These are phyloP conservation scores for Phytophthora vignae DNA, from an alignment of 352 stramenopile genomes.

Conservation along the genomic window DNA sequence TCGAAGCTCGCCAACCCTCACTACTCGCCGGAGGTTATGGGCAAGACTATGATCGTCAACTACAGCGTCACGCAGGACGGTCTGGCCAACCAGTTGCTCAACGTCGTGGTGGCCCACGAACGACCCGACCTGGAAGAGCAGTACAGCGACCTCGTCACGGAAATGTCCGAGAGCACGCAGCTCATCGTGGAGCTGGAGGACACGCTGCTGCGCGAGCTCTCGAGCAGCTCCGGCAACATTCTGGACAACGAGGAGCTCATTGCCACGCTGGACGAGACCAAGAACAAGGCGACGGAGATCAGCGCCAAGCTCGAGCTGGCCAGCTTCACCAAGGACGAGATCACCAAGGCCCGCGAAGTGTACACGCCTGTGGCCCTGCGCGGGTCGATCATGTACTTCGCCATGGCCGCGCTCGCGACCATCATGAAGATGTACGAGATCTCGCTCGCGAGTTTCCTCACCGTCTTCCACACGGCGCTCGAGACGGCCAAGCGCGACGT, in stretches of 20 bases:
- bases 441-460: conserved; percentile 93
- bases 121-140: conserved; percentile 94
- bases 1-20: conserved; percentile 95
- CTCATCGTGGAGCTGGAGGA: conserved; percentile 95
- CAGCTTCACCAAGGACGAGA: conserved; percentile 95
- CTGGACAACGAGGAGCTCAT: conserved; percentile 96
- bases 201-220: conserved; percentile 92
- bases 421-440: conserved; percentile 98
- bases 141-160: conserved; percentile 91
- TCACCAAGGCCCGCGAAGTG: conserved; percentile 90
- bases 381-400: conserved; percentile 96
- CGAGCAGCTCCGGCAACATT: conserved; percentile 92
- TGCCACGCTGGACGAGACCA: conserved; percentile 94
- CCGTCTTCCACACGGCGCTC: conserved; percentile 92
- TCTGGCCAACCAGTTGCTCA: conserved; percentile 93
- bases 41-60: conserved; percentile 97
- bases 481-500: conserved; percentile 92
- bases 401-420: conserved; percentile 90
- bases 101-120: conserved; percentile 95
- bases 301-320: conserved; percentile 93
- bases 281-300: conserved; percentile 95
- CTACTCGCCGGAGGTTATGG: conserved; percentile 96
- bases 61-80: conserved; percentile 95
- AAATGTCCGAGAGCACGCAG: conserved; percentile 95
- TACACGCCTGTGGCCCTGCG: conserved; percentile 93